Evolutionary conservation across 2,329 filamentous ascomycete species (phyloP).

Genomic region (Metarhizium rileyi): DNA sequence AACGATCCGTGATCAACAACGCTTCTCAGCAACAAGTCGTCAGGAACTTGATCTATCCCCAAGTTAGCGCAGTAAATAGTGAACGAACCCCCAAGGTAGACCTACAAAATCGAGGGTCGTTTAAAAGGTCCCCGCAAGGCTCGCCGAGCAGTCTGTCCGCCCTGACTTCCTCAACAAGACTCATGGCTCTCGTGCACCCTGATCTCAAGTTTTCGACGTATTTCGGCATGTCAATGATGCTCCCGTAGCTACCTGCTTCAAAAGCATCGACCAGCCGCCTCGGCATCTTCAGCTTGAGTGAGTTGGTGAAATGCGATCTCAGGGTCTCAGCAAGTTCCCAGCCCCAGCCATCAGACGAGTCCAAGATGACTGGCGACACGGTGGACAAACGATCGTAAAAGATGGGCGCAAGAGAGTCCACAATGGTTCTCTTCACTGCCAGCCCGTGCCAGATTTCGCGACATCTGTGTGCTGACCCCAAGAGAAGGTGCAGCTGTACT

Average conservation of each 20-base stretch:
- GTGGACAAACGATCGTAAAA: constrained; percentile 47
- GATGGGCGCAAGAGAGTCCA: constrained; percentile 44
- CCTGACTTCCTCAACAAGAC: constrained; percentile 40
- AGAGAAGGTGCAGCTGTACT: constrained; percentile 39
- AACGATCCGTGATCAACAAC: constrained; percentile 44
- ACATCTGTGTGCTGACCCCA: constrained; percentile 39
- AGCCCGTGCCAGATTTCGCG: constrained; percentile 39
- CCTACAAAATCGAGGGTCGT: constrained; percentile 38
- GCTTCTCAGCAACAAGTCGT: constrained; percentile 29
- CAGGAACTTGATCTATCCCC: constrained; percentile 29
- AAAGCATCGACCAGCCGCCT: constrained; percentile 36
- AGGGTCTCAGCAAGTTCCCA: constrained; percentile 31
- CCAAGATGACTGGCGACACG: constrained; percentile 33
- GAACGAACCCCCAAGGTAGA: not conserved
- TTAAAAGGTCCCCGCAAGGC: constrained; percentile 30
- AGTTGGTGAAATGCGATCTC: constrained; percentile 34
- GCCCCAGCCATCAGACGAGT: constrained; percentile 21
- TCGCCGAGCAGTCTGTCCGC: constrained; percentile 33
- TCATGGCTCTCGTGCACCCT: constrained; percentile 44
- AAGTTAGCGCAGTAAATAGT: constrained; percentile 9
- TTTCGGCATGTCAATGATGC: constrained; percentile 36
- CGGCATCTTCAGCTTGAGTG: constrained; percentile 36
- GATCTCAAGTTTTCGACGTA: constrained; percentile 33
- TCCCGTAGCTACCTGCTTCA: constrained; percentile 39
- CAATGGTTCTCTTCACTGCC: constrained; percentile 46